Evolutionary conservation across 2,329 filamentous ascomycete species (phyloP), one percentile per base, ranked within the genome.

Genomic region (Aureobasidium sp.): DNA sequence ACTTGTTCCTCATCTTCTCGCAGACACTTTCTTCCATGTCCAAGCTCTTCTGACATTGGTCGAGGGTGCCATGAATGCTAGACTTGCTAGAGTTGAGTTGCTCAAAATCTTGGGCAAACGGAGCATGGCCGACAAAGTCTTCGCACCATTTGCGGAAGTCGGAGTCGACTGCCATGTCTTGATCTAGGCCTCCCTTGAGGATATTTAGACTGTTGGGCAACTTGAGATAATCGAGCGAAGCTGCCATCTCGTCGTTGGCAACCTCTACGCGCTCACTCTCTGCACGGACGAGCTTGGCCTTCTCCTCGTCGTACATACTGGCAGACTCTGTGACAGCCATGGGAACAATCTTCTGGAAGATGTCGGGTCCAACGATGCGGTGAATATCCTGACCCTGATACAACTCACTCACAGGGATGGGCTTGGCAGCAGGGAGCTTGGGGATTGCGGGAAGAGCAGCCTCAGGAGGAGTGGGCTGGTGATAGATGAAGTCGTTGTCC

Each of bases 1-100:
- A 97, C 72, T 99, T 99, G 13, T 91, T 95, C 49, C 94, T 84
- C 94, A 99, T 99, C 79, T 97, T 99, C 73, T 99, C 94, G 72
- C 94, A 99, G 0, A 97, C 90, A 60, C 90, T 95, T 75, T 97
- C 95, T 73, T 99, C 94, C 85, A 94, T 91, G 66, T 99, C 94
- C 43, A 99, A 77, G 68, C 95, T 89, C 71, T 95, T 95, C 60
- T 86, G 85, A 67, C 90, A 90, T 61, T 83, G 84, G 60, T 96
- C 91, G 60, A 99, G 74, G 2, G 85, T 82, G 2, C 80, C 79
- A 27, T 90, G 73, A 13, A 96, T 88, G 1, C 83, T 81, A 19
- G 88, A 83, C 72, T 93, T 95, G 67, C 94, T 88, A 27, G 84
- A 81, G 64, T 87, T 85, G 46, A 99, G 75, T 47, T 84, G 82